These are phyloP conservation scores for Xylariaceae sp. DNA, from an alignment of 2,329 filamentous ascomycete species.

Conservation along the genomic window DNA sequence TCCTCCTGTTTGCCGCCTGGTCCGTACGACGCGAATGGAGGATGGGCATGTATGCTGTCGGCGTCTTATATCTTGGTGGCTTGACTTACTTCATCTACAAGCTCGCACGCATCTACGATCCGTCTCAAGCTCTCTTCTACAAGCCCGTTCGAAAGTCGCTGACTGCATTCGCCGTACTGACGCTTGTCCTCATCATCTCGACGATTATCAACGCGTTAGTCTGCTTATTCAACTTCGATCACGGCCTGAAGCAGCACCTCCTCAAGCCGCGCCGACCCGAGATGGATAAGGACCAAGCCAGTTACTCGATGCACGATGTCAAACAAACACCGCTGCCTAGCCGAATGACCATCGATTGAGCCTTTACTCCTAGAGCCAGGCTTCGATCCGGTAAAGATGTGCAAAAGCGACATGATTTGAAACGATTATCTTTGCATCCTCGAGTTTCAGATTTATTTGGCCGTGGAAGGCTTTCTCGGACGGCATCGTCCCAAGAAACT, in stretches of 20 bases:
- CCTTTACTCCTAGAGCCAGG: not conserved
- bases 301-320: slow-evolving; percentile 53
- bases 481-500: slow-evolving; percentile 9
- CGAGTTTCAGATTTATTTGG: slow-evolving; percentile 26
- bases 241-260: slow-evolving; percentile 83
- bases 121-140: slow-evolving; percentile 57
- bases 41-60: slow-evolving; percentile 68
- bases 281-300: slow-evolving; percentile 51
- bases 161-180: slow-evolving; percentile 90
- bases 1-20: slow-evolving; percentile 77
- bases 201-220: slow-evolving; percentile 84
- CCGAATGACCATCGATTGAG: slow-evolving; percentile 58
- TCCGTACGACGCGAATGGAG: slow-evolving; percentile 81
- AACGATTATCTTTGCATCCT: slow-evolving; percentile 28
- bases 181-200: slow-evolving; percentile 78
- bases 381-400: slow-evolving; percentile 24
- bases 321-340: slow-evolving; percentile 47
- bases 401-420: slow-evolving; percentile 30
- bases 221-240: slow-evolving; percentile 86
- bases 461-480: slow-evolving; percentile 13
- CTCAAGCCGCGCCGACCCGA: slow-evolving; percentile 45
- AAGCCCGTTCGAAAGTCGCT: slow-evolving; percentile 74
- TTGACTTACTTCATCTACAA: slow-evolving; percentile 98
- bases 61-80: slow-evolving; percentile 81
- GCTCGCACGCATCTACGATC: slow-evolving; percentile 88